Conservation (phyloP, 306 rosid genomes). For the Corylus americana region DNA sequence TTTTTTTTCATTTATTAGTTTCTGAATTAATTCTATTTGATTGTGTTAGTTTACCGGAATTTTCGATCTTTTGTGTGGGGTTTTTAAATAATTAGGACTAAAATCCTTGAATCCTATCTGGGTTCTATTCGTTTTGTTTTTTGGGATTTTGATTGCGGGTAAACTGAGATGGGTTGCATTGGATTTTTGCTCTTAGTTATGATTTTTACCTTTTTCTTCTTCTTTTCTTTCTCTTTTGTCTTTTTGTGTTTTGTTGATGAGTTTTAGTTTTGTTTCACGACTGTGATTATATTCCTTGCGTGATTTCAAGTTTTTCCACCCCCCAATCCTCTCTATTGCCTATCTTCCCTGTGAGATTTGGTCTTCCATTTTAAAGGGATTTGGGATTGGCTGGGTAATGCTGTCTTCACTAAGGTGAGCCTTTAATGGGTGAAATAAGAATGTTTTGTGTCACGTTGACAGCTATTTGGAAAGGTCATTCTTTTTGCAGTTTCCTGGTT, state of each 20-base stretch:
- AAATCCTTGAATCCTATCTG: conserved; percentile 11
- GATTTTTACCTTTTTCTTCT: neutral
- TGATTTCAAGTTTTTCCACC: neutral
- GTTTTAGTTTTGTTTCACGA: neutral
- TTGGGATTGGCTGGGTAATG: neutral
- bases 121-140: conserved; percentile 4
- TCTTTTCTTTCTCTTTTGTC: neutral
- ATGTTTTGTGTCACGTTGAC: neutral
- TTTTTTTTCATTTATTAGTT: neutral
- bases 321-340: too few species aligned
- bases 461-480: neutral
- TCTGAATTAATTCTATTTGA: neutral
- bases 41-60: neutral
- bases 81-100: conserved; percentile 8
- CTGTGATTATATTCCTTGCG: neutral
- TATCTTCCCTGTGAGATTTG: neutral
- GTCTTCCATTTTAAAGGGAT: neutral
- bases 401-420: neutral
- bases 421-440: neutral
- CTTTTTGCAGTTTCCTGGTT: neutral
- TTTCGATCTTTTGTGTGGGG: neutral
- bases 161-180: neutral
- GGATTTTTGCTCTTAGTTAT: neutral
- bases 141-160: conserved; percentile 4
- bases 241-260: neutral